Evolutionary conservation across 768 basidiomycete species (phyloP).

Genomic region (Tremella mesenterica): DNA sequence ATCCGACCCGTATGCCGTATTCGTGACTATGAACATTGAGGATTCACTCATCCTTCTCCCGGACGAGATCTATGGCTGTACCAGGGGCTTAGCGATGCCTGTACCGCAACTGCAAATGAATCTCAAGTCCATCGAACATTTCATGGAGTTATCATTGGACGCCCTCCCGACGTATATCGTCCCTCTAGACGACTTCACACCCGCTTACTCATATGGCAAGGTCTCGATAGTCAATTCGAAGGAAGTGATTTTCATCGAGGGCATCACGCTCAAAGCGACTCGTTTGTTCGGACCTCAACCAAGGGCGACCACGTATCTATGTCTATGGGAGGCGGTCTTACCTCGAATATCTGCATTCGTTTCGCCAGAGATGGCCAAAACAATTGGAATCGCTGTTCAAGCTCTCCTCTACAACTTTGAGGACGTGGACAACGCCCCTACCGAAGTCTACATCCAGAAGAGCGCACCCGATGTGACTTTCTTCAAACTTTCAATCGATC

Average conservation of each 20-base stretch:
- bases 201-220: constrained; percentile 29
- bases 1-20: constrained; percentile 76
- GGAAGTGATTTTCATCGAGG: constrained; percentile 49
- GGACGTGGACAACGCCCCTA: constrained; percentile 73
- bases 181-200: constrained; percentile 46
- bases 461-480: constrained; percentile 84
- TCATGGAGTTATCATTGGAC: constrained; percentile 85
- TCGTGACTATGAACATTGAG: constrained; percentile 53
- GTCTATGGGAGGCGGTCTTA: constrained; percentile 81
- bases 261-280: constrained; percentile 66
- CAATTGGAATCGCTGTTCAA: constrained; percentile 51
- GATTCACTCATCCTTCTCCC: constrained; percentile 58
- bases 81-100: constrained; percentile 49
- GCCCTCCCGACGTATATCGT: constrained; percentile 55
- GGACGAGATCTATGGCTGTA: constrained; percentile 45
- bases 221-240: constrained; percentile 9
- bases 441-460: constrained; percentile 50
- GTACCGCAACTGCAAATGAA: constrained; percentile 66
- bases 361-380: constrained; percentile 52
- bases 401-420: constrained; percentile 62
- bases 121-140: constrained; percentile 72
- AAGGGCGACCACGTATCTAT: constrained; percentile 72
- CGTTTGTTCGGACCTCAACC: constrained; percentile 86
- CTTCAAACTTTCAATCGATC: constrained; percentile 57
- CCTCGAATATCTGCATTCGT: constrained; percentile 56